Percentiles rank a stretch among this genome's conserved stretches.
Conservation (phyloP, 495 filamentous ascomycete genomes). For the Talaromyces liani region DNA sequence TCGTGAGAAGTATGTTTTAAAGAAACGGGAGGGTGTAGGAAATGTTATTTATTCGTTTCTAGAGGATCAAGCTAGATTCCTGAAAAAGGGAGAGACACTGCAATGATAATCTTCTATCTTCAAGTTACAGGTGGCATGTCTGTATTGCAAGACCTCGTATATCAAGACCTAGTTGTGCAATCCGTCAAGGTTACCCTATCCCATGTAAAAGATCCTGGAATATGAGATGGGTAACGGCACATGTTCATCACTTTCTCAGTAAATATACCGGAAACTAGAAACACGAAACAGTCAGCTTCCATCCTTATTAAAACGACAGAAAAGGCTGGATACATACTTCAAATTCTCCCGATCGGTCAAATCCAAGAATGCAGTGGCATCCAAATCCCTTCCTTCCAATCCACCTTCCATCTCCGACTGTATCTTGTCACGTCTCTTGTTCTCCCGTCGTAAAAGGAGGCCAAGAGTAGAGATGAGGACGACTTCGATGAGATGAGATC, state of each 20-base stretch:
- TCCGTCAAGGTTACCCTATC: too few species aligned
- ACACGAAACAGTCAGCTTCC: not conserved
- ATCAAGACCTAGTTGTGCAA: too few species aligned
- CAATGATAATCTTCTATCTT: not conserved
- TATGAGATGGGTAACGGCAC: too few species aligned
- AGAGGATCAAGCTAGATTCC: constrained; percentile 11
- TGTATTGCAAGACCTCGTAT: too few species aligned
- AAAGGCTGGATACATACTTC: constrained; percentile 27
- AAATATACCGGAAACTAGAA: not conserved
- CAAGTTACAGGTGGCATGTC: too few species aligned
- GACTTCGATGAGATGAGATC: constrained; percentile 49
- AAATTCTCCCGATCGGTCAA: constrained; percentile 55
- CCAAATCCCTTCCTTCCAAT: constrained; percentile 41
- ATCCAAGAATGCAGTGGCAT: constrained; percentile 51
- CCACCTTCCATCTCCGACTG: constrained; percentile 33
- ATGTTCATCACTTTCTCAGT: not conserved
- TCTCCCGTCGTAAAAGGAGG: constrained; percentile 46
- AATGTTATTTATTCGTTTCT: constrained; percentile 11
- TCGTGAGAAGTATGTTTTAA: constrained; percentile 11
- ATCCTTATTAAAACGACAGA: not conserved
- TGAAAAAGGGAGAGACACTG: constrained; percentile 32
- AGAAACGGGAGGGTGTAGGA: not conserved
- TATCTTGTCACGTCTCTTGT: constrained; percentile 44
- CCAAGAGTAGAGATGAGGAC: constrained; percentile 39
- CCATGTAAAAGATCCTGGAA: too few species aligned